Base-by-base conservation (phyloP, 352 stramenopile species). In the Phytophthora agathidicida region DNA sequence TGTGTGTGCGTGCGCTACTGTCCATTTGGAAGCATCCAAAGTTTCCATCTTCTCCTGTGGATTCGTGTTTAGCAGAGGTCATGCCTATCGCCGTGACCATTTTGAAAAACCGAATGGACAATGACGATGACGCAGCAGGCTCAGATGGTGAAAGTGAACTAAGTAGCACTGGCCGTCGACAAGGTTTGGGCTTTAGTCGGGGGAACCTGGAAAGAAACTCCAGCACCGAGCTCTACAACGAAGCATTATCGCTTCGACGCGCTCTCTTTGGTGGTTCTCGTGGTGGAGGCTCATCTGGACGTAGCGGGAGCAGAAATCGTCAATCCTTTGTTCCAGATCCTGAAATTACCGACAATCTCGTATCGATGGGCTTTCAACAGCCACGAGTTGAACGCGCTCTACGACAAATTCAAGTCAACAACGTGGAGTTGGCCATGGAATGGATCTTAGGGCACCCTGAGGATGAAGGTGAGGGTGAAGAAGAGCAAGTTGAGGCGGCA, bases 371-470 rank as follows among this genome's bases (percentile, higher is more conserved):
- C 14, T 99, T 99, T 55, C 68, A 66, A 14, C 80, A 94, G 17
- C 64, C 91, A 31, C 87, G 96, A 47, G 91, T 98, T 9, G 73
- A 98, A 51, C 85, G 89, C 67, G 95, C 95, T 8, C 71, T 99
- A 24, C 89, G 96, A 30, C 79, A 81, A 27, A 87, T 93, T 24
- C 77, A 93, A 68, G 77, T 91, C 10, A 98, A 98, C 51, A 83
- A 95, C 45, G 76, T 98, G 3, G 96, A 99, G 60, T 63, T 98
- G 31, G 97, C 91, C 1, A 98, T 98, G 94, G 96, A 99, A 60
- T 99, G 97, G 82, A 91, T 98, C 23, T 54, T 99, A 16, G 80
- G 85, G 5, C 88, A 99, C 71, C 94, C 94, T 22, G 82, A 93
- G 35, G 74, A 88, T 20, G 78, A 86, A n/a, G 59, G 45, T 20